phyloP scores from a whole-genome alignment of 2,329 filamentous ascomycete species.

The Ascochyta viciae-villosae region DNA sequence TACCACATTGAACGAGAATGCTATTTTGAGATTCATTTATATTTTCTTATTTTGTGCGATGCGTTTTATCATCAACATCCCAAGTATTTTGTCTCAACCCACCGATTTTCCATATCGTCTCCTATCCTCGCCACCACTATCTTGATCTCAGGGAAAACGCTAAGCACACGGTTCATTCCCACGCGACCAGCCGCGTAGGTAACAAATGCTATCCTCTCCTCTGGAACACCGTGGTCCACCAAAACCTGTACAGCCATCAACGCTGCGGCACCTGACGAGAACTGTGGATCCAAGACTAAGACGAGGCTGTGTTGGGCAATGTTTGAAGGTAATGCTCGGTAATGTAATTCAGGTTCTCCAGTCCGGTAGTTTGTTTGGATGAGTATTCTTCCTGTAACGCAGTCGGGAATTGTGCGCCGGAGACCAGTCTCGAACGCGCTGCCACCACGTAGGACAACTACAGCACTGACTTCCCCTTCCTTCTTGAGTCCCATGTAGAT shows the following conservation, averaged over 20 bases:
- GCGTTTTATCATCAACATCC: constrained; percentile 66
- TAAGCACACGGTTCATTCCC: constrained; percentile 83
- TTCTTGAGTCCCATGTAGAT: constrained; percentile 75
- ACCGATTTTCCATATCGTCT: constrained; percentile 81
- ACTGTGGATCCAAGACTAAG: constrained; percentile 88
- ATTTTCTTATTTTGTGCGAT: not conserved
- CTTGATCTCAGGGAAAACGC: constrained; percentile 85
- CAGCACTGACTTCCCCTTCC: constrained; percentile 71
- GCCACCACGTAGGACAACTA: constrained; percentile 87
- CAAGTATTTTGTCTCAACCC: constrained; percentile 90
- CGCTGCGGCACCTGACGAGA: constrained; percentile 84
- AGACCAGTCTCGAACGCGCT: constrained; percentile 87
- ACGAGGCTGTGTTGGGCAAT: constrained; percentile 80
- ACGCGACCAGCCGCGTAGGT: constrained; percentile 88
- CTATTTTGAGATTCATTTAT: not conserved
- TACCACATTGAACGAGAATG: constrained; percentile 5
- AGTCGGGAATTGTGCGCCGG: constrained; percentile 90
- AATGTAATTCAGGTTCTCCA: constrained; percentile 92
- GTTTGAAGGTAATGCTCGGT: constrained; percentile 75
- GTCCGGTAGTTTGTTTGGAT: constrained; percentile 78
- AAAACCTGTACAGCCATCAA: constrained; percentile 97
- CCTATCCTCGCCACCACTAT: constrained; percentile 86
- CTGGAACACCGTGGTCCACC: constrained; percentile 87
- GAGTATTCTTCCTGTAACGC: constrained; percentile 83
- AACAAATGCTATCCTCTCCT: constrained; percentile 87